phyloP scores from a whole-genome alignment of 75 land plant genomes.

The Cryptomeria japonica region DNA sequence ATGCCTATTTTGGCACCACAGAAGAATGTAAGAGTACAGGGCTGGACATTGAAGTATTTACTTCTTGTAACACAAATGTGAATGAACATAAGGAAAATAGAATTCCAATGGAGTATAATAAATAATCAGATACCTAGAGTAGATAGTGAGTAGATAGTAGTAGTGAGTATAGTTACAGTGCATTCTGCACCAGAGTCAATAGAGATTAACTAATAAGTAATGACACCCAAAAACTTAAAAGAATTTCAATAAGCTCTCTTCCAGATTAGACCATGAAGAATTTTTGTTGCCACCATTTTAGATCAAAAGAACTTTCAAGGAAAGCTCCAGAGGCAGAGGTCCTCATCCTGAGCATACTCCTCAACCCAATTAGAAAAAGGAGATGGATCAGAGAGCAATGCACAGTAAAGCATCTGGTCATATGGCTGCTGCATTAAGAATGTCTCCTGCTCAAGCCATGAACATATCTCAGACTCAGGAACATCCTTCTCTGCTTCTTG shows the following conservation, averaged over 20 bases:
- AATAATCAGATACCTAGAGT: neutral
- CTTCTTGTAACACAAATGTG: neutral
- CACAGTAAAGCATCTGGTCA: neutral
- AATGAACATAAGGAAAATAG: neutral
- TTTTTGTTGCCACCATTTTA: no score
- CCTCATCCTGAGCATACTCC: conserved; percentile 30
- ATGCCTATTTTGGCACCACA: neutral
- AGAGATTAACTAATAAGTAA: neutral
- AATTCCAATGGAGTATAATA: neutral
- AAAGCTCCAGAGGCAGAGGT: conserved; percentile 46
- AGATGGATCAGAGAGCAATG: conserved; percentile 1
- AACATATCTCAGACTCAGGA: neutral
- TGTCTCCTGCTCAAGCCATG: neutral
- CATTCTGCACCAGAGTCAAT: neutral
- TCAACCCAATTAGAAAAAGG: neutral
- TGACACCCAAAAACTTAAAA: neutral
- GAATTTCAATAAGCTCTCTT: no score
- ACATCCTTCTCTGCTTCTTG: neutral
- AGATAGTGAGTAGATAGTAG: neutral
- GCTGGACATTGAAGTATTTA: neutral
- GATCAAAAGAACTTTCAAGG: no score
- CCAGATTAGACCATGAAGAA: no score
- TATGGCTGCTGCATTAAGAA: neutral
- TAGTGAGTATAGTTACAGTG: neutral
- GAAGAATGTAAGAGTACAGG: neutral